phyloP scores from a whole-genome alignment of 768 basidiomycete species.

The Roridomyces roridus region DNA sequence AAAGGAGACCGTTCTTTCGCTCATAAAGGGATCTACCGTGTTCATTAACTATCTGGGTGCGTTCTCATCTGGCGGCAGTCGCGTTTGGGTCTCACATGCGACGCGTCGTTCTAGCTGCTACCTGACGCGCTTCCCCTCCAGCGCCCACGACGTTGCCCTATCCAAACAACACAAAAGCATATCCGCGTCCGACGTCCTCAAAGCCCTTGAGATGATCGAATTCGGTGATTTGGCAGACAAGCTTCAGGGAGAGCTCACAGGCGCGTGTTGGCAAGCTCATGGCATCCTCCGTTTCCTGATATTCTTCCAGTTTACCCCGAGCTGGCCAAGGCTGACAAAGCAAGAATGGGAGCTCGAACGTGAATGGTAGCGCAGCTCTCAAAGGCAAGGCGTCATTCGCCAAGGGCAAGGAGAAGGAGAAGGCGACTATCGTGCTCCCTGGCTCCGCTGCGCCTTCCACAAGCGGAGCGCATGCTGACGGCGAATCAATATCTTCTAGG shows the following conservation, averaged over 20 bases:
- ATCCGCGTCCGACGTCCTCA: slow-evolving; percentile 88
- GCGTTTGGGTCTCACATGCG: neutral
- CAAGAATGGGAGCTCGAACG: slow-evolving; percentile 42
- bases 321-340: slow-evolving; percentile 65
- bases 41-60: slow-evolving; percentile 94
- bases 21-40: slow-evolving; percentile 89
- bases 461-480: slow-evolving; percentile 8
- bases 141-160: slow-evolving; percentile 88
- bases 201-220: slow-evolving; percentile 81
- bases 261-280: slow-evolving; percentile 44
- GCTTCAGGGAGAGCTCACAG: slow-evolving; percentile 67
- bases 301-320: slow-evolving; percentile 65
- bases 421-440: slow-evolving; percentile 29
- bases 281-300: neutral
- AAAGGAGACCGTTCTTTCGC: slow-evolving; percentile 85
- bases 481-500: slow-evolving; percentile 36
- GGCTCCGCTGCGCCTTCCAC: slow-evolving; percentile 35
- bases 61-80: too few relatives aligned
- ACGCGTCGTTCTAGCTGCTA: slow-evolving; percentile 48
- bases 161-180: slow-evolving; percentile 88
- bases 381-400: slow-evolving; percentile 29
- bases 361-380: slow-evolving; percentile 8
- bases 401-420: slow-evolving; percentile 45
- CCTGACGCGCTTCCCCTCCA: slow-evolving; percentile 40
- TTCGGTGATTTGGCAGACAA: slow-evolving; percentile 72